Conservation (phyloP, 225 moss, liverwort and hornwort genomes). For the Sphagnum contortum region DNA sequence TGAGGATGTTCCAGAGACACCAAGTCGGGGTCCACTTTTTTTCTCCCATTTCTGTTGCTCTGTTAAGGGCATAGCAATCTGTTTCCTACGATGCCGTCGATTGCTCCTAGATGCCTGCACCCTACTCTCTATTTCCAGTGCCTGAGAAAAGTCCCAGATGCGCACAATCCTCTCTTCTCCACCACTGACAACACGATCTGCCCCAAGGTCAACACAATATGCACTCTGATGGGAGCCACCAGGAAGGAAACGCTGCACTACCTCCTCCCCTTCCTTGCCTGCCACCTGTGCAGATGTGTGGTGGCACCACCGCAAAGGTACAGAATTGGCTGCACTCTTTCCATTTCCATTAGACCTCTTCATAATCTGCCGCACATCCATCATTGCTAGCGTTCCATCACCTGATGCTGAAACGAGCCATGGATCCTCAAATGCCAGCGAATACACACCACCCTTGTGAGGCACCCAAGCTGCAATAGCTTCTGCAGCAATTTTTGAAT, state of each 20-base stretch:
- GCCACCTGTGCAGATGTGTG: conserved; percentile 20
- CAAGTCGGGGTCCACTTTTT: conserved; percentile 9
- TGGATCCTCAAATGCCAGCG: conserved; percentile 91
- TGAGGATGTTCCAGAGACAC: conserved; percentile 25
- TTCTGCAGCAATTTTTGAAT: conserved; percentile 30
- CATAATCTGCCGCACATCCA: conserved; percentile 88
- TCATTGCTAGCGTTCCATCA: conserved; percentile 88
- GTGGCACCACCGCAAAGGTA: conserved; percentile 9
- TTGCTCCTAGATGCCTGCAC: conserved; percentile 74
- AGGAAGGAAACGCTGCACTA: conserved; percentile 68
- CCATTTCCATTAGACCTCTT: conserved; percentile 52
- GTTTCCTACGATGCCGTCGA: conserved; percentile 35
- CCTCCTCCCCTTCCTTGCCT: conserved; percentile 51
- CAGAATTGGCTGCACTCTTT: conserved; percentile 28
- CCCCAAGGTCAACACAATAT: conserved; percentile 85
- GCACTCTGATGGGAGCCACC: conserved; percentile 60
- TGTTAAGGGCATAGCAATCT: conserved; percentile 12
- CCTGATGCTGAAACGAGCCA: conserved; percentile 87
- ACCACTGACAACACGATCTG: conserved; percentile 83
- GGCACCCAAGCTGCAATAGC: conserved; percentile 75
- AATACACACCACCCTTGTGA: conserved; percentile 63
- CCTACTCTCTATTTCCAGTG: conserved; percentile 76
- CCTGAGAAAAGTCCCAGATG: conserved; percentile 98
- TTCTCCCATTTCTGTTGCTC: conserved; percentile 13
- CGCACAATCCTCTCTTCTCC: conserved; percentile 87